Conservation (phyloP, 2,329 filamentous ascomycete species). For the Corniculantispora saksenae region DNA sequence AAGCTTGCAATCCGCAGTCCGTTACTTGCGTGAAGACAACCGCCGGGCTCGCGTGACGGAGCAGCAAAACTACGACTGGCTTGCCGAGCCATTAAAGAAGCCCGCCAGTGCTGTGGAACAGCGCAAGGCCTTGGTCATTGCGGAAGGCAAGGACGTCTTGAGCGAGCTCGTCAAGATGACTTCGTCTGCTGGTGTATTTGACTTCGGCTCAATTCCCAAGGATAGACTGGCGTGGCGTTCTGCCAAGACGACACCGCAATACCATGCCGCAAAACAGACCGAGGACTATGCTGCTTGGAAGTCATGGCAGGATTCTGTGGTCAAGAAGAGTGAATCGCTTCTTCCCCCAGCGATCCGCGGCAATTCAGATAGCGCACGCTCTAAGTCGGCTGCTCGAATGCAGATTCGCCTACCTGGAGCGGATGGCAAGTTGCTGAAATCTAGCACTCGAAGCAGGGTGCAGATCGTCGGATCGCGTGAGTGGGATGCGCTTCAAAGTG, state of each 20-base stretch:
- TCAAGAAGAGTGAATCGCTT: conserved; percentile 52
- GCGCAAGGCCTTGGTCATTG: conserved; percentile 52
- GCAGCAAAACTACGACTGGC: conserved; percentile 60
- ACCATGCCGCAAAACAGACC: conserved; percentile 63
- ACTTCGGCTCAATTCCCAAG: conserved; percentile 57
- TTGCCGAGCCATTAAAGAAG: conserved; percentile 58
- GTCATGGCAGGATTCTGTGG: conserved; percentile 56
- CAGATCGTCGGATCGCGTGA: conserved; percentile 55
- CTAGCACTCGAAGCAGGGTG: conserved; percentile 42
- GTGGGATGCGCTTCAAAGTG: conserved; percentile 57
- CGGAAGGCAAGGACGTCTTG: conserved; percentile 65
- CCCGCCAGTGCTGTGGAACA: conserved; percentile 47
- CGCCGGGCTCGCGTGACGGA: conserved; percentile 60
- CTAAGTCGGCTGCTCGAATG: conserved; percentile 46
- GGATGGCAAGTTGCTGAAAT: conserved; percentile 44
- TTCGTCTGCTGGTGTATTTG: conserved; percentile 55
- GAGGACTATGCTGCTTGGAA: conserved; percentile 67
- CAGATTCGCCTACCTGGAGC: conserved; percentile 48
- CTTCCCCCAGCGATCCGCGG: neutral
- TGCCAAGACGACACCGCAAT: conserved; percentile 63
- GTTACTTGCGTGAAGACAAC: conserved; percentile 69
- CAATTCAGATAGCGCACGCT: conserved; percentile 20
- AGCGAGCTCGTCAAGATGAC: conserved; percentile 66
- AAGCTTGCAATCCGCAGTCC: conserved; percentile 63
- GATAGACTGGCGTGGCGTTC: conserved; percentile 68